phyloP scores from a whole-genome alignment of 2,329 filamentous ascomycete genomes.

The Allantophomopsis lycopodina region DNA sequence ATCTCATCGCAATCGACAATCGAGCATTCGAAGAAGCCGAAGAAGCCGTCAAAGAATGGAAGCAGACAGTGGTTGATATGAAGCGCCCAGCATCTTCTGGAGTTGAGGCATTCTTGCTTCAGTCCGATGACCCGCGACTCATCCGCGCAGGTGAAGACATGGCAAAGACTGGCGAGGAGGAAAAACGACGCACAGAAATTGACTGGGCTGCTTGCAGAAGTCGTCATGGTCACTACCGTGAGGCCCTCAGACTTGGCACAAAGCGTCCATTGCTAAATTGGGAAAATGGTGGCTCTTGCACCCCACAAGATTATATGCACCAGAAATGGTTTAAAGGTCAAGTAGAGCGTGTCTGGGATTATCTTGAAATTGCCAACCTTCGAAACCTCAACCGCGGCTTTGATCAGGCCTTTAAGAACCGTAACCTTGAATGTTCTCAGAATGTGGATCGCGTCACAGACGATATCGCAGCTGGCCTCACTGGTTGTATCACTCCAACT shows the following conservation, averaged over 20 bases:
- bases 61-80: not conserved
- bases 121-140: constrained; percentile 36
- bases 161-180: constrained; percentile 17
- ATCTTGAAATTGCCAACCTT: constrained; percentile 48
- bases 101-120: constrained; percentile 45
- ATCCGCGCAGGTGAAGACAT: constrained; percentile 34
- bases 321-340: constrained; percentile 32
- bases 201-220: constrained; percentile 44
- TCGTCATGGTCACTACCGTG: constrained; percentile 43
- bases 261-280: constrained; percentile 45
- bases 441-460: constrained; percentile 51
- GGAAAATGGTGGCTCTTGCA: constrained; percentile 35
- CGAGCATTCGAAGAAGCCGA: not conserved
- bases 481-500: constrained; percentile 54
- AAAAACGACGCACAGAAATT: constrained; percentile 16
- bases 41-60: constrained; percentile 2
- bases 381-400: constrained; percentile 30
- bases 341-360: constrained; percentile 48
- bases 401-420: constrained; percentile 43
- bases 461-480: constrained; percentile 35
- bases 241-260: constrained; percentile 32
- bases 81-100: constrained; percentile 43
- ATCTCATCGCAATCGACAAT: constrained; percentile 40
- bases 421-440: constrained; percentile 53
- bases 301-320: constrained; percentile 41